Percentiles rank a stretch among this genome's conserved stretches.
These are phyloP conservation scores for Rhodofomes roseus DNA, from an alignment of 1,284 basidiomycete genomes.

Conservation along the genomic window DNA sequence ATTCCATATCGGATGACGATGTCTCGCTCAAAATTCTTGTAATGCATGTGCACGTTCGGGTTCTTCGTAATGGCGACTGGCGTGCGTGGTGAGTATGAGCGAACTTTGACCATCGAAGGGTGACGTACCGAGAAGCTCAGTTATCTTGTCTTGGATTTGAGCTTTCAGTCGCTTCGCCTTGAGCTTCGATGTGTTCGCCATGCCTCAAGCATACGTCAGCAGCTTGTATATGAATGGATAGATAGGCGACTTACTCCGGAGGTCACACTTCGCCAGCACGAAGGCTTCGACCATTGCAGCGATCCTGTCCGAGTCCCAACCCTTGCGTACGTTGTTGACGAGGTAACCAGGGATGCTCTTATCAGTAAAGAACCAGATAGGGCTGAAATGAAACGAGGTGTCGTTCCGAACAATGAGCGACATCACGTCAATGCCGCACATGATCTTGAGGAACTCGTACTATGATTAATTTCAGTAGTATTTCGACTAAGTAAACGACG, in stretches of 20 bases:
- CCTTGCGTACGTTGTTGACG: no score
- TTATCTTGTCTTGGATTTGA: not conserved
- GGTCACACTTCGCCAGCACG: not conserved
- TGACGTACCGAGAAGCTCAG: not conserved
- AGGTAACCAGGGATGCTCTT: not conserved
- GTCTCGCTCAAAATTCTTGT: not conserved
- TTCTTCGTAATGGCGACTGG: not conserved
- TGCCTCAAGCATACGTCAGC: not conserved
- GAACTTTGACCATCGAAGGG: not conserved
- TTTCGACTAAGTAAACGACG: no score
- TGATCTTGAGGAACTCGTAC: no score
- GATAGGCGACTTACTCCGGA: not conserved
- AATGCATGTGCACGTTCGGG: not conserved
- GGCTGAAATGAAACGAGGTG: not conserved
- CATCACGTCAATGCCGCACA: no score
- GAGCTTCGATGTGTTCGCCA: not conserved
- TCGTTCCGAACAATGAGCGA: no score
- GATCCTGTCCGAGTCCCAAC: no score
- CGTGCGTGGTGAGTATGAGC: not conserved
- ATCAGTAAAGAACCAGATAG: not conserved
- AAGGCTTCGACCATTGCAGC: not conserved
- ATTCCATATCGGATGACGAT: no score
- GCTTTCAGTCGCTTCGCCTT: not conserved
- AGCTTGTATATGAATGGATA: not conserved
- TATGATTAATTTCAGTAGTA: no score